A percentile compares a stretch with the other conserved stretches of the same genome.
phyloP scores from a whole-genome alignment of 257 asterid species.

The Ilex asprella region DNA sequence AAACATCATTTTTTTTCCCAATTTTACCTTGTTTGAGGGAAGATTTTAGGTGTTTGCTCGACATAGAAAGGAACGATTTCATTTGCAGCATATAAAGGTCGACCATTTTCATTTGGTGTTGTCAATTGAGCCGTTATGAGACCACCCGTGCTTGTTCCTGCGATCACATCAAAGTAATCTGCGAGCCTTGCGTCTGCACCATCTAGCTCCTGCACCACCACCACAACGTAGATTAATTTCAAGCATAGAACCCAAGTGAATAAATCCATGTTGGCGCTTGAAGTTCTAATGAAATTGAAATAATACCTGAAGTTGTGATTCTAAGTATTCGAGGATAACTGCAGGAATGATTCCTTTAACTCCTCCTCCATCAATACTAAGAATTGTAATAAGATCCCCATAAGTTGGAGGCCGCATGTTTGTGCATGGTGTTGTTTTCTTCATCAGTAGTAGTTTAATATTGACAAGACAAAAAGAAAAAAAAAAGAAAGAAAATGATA shows the following conservation, averaged over 20 bases:
- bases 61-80: constrained; percentile 43
- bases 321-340: constrained; percentile 35
- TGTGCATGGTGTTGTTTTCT: not conserved
- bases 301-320: constrained; percentile 51
- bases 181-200: constrained; percentile 41
- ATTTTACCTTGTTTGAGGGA: constrained; percentile 25
- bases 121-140: constrained; percentile 44
- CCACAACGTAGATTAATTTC: too few species aligned
- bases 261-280: too few species aligned
- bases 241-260: too few species aligned
- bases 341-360: constrained; percentile 52
- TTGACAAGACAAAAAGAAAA: too few species aligned
- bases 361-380: constrained; percentile 56
- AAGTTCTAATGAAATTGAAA: not conserved
- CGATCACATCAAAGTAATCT: constrained; percentile 49
- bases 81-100: constrained; percentile 49
- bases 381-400: constrained; percentile 38
- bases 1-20: not conserved
- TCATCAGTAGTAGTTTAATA: constrained; percentile 2
- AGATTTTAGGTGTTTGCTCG: constrained; percentile 35
- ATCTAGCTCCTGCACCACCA: constrained; percentile 30
- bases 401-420: constrained; percentile 25
- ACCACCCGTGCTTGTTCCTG: constrained; percentile 62
- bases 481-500: too few species aligned
- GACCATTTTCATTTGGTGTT: constrained; percentile 34